Evolutionary conservation across 2,329 filamentous ascomycete species (phyloP), one percentile per base, ranked within the genome.

Genomic region (Botrytis fabae): DNA sequence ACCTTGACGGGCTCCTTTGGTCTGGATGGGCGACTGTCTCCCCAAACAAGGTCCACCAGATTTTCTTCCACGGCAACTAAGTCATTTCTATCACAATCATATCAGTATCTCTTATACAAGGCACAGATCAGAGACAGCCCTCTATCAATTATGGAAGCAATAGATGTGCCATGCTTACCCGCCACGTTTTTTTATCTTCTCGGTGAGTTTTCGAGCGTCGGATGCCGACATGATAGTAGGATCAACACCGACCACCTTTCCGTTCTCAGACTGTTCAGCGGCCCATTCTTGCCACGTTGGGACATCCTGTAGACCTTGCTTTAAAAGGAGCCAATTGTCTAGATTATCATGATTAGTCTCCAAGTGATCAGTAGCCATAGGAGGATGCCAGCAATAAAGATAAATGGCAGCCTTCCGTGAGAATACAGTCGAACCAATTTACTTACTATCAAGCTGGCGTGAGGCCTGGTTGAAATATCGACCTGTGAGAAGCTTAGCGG

Each of bases 281-380:
- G 91, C 90, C 96, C 96, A 99, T 82, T 98, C 96, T 81, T 98
- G 94, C 93, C 96, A 99, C 0, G 95, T 98, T 1, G 94, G 95
- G 16, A 98, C 94, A 82, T 97, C 94, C 80, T 96, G 93, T 65
- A 97, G 86, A 9, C 96, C 96, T 80, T 97, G 94, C 85, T 98
- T 99, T 75, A 99, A 85, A 59, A 99, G 86, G 68, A 89, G 85
- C 96, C 96, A 99, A 82, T 98, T 98, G 40, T 28, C 70, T 72
- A 38, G 20, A 32, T 79, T 22, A n/a, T 38, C 32, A 48, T 35
- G 22, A 60, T 72, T 69, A 72, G 70, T 60, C 62, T 69, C 20
- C 20, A 42, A 20, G 48, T n/a, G 40, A 35, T 57, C 28, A 22
- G 46, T 66, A 59, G 44, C 48, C 35, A 44, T 40, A 54, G 38